Evolutionary conservation across 73 alveolate genomes (phyloP), one percentile per base, ranked within the genome.

Genomic region (Paramecium octaurelia): DNA sequence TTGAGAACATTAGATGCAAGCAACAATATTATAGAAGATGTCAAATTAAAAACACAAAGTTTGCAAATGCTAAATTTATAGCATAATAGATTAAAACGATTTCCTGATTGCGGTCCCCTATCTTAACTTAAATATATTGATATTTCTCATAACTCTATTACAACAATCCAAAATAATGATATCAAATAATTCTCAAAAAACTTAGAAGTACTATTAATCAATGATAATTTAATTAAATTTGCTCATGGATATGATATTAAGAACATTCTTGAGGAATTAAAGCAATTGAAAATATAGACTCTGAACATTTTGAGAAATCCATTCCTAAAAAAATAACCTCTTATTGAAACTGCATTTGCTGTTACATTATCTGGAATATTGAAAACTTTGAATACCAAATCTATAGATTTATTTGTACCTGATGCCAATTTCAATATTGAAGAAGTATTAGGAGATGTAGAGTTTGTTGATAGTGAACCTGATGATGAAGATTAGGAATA

Each of bases 291-390:
- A 12, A 35, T 75, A 2, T 29, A 23, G 46, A 42, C 58, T 35
- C 18, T 75, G 8, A 75, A 75, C 14, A 42, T 75, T 3, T 9
- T 42, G 58, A 75, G 36, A 20, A 75, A 75, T 42, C 88, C 88
- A 11, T 75, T 75, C 3, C 18, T 75, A 23, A 75, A 38, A 75
- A 75, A 35, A 38, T 5, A 38, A 18, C 88, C 88, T 4, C 14
- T 75, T 3, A 35, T 75, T 9, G 88, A 75, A 14, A 75, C 38
- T n/a, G 60, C 88, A 35, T 75, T 75, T 75, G 88, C 88, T 16
- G 12, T 21, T 3, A 75, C 38, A 14, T 75, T 75, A 18, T 21
- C 38, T 21, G 46, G 27, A 20, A 31, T 42, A 12, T 12, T 64
- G 27, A 64, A 64, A 27, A 64, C 29, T 6, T 34, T 64, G 24